Evolutionary conservation across 257 asterid species (phyloP).

Genomic region (Ballota nigra): DNA sequence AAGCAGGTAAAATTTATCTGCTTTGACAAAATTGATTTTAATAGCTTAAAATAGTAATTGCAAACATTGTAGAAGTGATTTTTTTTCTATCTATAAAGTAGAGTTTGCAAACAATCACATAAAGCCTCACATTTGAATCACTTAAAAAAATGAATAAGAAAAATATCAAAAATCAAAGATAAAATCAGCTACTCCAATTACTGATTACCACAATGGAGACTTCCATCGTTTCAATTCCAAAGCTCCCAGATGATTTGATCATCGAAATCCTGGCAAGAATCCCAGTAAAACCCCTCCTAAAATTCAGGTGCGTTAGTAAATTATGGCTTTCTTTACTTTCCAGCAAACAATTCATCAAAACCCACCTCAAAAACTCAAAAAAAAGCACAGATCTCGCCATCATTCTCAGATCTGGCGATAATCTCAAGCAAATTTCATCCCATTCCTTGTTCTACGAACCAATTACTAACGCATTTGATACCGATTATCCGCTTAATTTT

Average conservation of each 20-base stretch:
- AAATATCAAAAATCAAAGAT: too few relatives aligned
- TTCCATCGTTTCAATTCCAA: conserved; percentile 9
- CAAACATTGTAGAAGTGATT: too few relatives aligned
- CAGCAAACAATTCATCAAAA: conserved; percentile 32
- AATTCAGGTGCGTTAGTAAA: conserved; percentile 49
- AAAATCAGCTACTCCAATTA: too few relatives aligned
- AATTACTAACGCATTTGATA: background rate
- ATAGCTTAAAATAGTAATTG: too few relatives aligned
- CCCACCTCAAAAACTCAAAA: conserved; percentile 30
- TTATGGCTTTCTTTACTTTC: conserved; percentile 48
- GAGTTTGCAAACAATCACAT: too few relatives aligned
- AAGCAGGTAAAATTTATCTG: too few relatives aligned
- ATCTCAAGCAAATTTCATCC: conserved; percentile 29
- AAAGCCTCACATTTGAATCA: too few relatives aligned
- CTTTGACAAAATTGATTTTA: too few relatives aligned
- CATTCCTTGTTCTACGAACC: conserved; percentile 37
- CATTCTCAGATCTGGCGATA: conserved; percentile 19
- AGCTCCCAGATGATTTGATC: conserved; percentile 50
- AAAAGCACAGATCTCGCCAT: conserved; percentile 5
- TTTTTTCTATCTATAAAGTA: too few relatives aligned
- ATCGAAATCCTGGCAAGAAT: conserved; percentile 48
- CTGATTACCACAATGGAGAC: conserved; percentile 9
- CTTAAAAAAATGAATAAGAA: too few relatives aligned
- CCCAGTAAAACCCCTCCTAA: conserved; percentile 45
- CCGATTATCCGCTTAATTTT: conserved; percentile 6